Evolutionary conservation across 2,329 filamentous ascomycete genomes (phyloP).

Genomic region (Catunica adiposa): DNA sequence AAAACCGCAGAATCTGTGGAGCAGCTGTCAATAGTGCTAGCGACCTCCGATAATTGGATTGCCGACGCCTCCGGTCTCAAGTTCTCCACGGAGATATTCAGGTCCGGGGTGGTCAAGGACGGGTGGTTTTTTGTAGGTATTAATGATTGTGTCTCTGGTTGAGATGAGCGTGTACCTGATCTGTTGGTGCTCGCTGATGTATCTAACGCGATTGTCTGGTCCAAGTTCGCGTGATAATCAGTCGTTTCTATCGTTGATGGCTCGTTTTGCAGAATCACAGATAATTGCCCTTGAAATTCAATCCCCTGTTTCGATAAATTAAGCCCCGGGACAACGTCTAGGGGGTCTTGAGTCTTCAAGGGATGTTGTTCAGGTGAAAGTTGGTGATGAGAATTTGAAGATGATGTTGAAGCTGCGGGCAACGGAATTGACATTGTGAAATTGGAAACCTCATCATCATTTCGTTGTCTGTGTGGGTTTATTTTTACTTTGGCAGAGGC

Average conservation of each 20-base stretch:
- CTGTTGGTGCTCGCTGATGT: neutral
- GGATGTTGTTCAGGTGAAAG: no score
- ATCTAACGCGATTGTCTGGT: neutral
- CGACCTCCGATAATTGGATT: neutral
- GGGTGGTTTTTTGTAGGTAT: neutral
- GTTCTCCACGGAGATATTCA: no score
- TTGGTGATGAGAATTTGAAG: no score
- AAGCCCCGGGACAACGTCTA: no score
- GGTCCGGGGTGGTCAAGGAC: no score
- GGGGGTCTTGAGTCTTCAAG: no score
- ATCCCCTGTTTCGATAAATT: neutral
- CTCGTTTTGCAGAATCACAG: neutral
- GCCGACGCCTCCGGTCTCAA: neutral
- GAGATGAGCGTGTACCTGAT: neutral
- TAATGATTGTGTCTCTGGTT: neutral
- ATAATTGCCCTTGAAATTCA: neutral
- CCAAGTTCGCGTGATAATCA: neutral
- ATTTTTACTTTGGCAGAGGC: no score
- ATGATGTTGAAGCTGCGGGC: no score
- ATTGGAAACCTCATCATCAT: no score
- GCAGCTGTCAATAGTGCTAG: conserved; percentile 12
- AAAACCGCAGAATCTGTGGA: conserved; percentile 35
- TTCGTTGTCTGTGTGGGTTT: no score
- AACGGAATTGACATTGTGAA: no score
- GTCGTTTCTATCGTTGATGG: neutral